Base-by-base conservation (phyloP, 768 basidiomycete genomes). In the Nidularia pulvinata region DNA sequence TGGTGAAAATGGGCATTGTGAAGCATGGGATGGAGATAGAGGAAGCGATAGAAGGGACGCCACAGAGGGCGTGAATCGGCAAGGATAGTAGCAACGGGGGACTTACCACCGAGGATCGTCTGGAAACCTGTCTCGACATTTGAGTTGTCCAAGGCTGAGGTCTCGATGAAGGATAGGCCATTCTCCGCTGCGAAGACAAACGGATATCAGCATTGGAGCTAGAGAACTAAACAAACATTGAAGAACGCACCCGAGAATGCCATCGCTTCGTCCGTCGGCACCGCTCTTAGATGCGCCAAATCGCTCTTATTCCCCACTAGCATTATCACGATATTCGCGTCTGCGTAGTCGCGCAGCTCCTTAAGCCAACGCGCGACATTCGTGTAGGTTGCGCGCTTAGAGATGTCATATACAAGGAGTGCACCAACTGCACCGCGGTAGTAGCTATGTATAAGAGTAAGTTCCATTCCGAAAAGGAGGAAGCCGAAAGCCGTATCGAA, bases 51-150 rank as follows among this genome's bases (percentile, higher is more conserved):
- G n/a, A n/a, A n/a, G n/a, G n/a, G n/a, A n/a, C n/a, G n/a, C n/a
- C n/a, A n/a, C n/a, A n/a, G n/a, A n/a, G n/a, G n/a, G n/a, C n/a
- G n/a, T n/a, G n/a, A n/a, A n/a, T n/a, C n/a, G n/a, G n/a, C n/a
- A n/a, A n/a, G n/a, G n/a, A n/a, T n/a, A n/a, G n/a, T n/a, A n/a
- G n/a, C n/a, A n/a, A n/a, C n/a, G n/a, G n/a, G n/a, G n/a, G 25
- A 75, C n/a, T n/a, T n/a, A 93, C 95, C 95, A 46, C 90, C 87
- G 57, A 99, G 81, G 66, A 98, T 98, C 54, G 86, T 94, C 71
- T 98, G 95, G 87, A 99, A 99, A 49, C 96, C 97, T 52, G 83
- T 75, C 75, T 98, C 96, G 73, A 99, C 95, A 75, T 98, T 97
- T 49, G 94, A 95, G 63, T 95, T 93, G 85, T 99, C 97, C 83